phyloP scores from a whole-genome alignment of 805 yeast genomes.

The Suhomyces emberorum region DNA sequence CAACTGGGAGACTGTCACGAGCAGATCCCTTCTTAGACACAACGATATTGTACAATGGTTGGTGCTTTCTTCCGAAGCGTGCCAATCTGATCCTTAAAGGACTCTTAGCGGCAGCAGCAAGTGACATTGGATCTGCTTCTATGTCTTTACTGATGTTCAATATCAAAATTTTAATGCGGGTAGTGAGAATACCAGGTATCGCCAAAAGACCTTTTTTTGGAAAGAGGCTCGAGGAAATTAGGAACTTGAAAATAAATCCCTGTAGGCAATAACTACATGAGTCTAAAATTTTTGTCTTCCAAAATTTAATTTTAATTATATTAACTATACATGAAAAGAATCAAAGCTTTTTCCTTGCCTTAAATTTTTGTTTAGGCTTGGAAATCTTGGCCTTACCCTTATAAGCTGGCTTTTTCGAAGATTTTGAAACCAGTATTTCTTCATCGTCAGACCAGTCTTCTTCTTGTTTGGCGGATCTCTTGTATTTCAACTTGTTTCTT shows the following conservation, averaged over 20 bases:
- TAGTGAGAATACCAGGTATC: not conserved
- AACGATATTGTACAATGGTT: constrained; percentile 89
- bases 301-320: no score
- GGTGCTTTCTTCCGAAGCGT: constrained; percentile 84
- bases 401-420: constrained; percentile 7
- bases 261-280: no score
- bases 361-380: constrained; percentile 48
- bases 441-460: constrained; percentile 41
- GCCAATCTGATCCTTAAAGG: constrained; percentile 86
- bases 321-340: no score
- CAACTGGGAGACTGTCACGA: constrained; percentile 86
- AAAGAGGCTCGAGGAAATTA: no score
- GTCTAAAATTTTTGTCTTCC: no score
- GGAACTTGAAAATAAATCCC: no score
- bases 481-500: constrained; percentile 84
- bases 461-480: constrained; percentile 54
- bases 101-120: constrained; percentile 49
- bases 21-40: constrained; percentile 76
- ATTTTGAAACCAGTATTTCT: constrained; percentile 33
- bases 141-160: not conserved
- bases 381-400: constrained; percentile 23
- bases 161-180: not conserved
- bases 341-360: constrained; percentile 60
- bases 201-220: not conserved
- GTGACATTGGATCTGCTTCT: constrained; percentile 50